Evolutionary conservation across 202 grass and related monocot species (phyloP).

Genomic region (Brachypodium distachyon): DNA sequence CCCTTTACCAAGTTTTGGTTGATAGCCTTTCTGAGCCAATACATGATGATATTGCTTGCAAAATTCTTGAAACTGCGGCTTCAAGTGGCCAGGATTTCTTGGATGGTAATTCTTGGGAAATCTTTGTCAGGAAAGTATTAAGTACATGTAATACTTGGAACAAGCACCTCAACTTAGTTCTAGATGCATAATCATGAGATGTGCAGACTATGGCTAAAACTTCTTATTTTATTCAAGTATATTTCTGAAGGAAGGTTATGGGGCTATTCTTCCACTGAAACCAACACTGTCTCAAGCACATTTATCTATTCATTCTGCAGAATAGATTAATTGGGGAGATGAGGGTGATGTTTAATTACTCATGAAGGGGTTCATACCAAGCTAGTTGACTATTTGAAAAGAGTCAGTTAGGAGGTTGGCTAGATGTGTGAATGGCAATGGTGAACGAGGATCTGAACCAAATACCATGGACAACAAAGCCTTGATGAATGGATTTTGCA

Average conservation of each 20-base stretch:
- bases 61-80: slow-evolving; percentile 30
- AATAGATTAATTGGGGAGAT: slow-evolving; percentile 32
- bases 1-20: slow-evolving; percentile 24
- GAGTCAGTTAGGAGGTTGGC: slow-evolving; percentile 46
- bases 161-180: slow-evolving; percentile 17
- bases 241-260: background rate
- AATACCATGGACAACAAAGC: slow-evolving; percentile 49
- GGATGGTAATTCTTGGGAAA: slow-evolving; percentile 38
- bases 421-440: slow-evolving; percentile 56
- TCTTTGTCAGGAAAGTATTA: slow-evolving; percentile 45
- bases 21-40: slow-evolving; percentile 30
- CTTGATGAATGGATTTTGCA: slow-evolving; percentile 59
- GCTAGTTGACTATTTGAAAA: slow-evolving; percentile 41
- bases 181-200: slow-evolving; percentile 20
- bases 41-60: slow-evolving; percentile 19
- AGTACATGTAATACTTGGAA: slow-evolving; percentile 10
- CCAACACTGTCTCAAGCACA: slow-evolving; percentile 24
- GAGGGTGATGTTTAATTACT: slow-evolving; percentile 47
- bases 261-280: background rate
- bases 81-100: slow-evolving; percentile 8
- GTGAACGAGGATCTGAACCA: slow-evolving; percentile 37
- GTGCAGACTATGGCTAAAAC: background rate
- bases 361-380: slow-evolving; percentile 27
- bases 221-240: background rate
- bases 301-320: slow-evolving; percentile 60